Evolutionary conservation across 352 stramenopile genomes (phyloP).

Genomic region (Phytophthora vignae): DNA sequence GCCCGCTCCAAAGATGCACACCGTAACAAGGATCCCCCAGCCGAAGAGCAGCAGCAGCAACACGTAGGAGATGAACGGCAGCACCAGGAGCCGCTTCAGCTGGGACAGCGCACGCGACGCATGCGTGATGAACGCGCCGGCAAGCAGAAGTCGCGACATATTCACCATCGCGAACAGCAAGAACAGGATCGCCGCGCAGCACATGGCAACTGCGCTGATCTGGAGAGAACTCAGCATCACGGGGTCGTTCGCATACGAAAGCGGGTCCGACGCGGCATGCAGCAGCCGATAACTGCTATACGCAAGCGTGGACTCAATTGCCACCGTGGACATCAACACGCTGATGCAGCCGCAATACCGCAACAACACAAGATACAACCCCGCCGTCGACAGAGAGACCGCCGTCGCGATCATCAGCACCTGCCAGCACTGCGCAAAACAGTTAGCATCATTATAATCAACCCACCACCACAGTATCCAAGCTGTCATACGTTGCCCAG

Average conservation of each 20-base stretch:
- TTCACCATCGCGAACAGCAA: constrained; percentile 69
- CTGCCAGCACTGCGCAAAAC: constrained; percentile 62
- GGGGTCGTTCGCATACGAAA: constrained; percentile 66
- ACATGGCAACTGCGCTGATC: constrained; percentile 62
- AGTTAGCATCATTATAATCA: no score
- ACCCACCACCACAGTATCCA: background rate
- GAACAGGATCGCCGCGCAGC: constrained; percentile 71
- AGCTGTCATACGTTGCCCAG: constrained; percentile 58
- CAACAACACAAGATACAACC: constrained; percentile 73
- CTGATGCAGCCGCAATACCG: constrained; percentile 80
- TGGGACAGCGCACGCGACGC: constrained; percentile 71
- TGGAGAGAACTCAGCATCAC: constrained; percentile 77
- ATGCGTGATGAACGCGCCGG: constrained; percentile 82
- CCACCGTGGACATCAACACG: constrained; percentile 69
- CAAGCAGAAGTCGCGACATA: constrained; percentile 70
- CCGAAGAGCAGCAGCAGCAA: constrained; percentile 76
- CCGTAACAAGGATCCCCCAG: constrained; percentile 76
- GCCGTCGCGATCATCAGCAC: constrained; percentile 68
- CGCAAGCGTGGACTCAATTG: constrained; percentile 67
- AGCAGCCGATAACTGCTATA: constrained; percentile 74
- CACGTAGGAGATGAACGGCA: constrained; percentile 75
- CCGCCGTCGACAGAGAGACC: constrained; percentile 63
- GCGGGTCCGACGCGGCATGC: constrained; percentile 52
- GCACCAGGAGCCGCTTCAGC: constrained; percentile 68
- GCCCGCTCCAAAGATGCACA: constrained; percentile 80